Conservation (phyloP, 2,329 filamentous ascomycete species). For the Amesomyces nigricolor region DNA sequence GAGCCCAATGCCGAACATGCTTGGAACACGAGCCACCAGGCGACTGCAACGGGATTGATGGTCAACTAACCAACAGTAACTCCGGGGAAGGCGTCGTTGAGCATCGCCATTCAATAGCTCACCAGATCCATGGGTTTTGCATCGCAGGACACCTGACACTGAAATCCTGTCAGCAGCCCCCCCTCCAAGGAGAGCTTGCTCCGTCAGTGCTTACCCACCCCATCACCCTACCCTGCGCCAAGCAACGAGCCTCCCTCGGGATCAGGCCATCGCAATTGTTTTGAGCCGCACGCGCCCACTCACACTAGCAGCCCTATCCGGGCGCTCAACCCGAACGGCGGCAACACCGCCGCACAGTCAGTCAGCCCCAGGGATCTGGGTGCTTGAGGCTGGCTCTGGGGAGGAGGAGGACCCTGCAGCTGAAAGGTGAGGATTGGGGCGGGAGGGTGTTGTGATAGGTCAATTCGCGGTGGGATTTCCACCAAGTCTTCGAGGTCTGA, state of each 20-base stretch:
- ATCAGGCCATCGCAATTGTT: neutral
- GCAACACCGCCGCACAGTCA: neutral
- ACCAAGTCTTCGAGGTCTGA: neutral
- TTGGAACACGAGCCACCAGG: conserved; percentile 5
- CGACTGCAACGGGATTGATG: too few species aligned
- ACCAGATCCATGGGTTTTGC: neutral
- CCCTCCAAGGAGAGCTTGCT: neutral
- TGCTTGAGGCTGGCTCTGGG: too few species aligned
- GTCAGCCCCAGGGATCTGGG: neutral
- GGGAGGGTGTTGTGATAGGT: neutral
- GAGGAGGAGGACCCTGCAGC: neutral
- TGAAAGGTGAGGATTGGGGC: neutral
- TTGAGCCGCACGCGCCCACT: neutral
- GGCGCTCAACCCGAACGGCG: neutral
- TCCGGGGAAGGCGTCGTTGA: too few species aligned
- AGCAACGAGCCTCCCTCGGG: neutral
- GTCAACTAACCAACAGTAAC: too few species aligned
- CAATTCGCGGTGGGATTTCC: neutral
- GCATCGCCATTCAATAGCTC: conserved; percentile 8
- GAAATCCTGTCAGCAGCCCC: neutral
- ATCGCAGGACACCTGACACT: neutral
- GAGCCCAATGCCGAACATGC: conserved; percentile 14
- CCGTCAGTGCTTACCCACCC: neutral
- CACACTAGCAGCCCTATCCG: neutral
- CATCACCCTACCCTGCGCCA: too few species aligned